Percentiles rank a stretch among this genome's conserved stretches.
Evolutionary conservation across 495 filamentous ascomycete genomes (phyloP).

Genomic region (Talaromyces trachyspermus): DNA sequence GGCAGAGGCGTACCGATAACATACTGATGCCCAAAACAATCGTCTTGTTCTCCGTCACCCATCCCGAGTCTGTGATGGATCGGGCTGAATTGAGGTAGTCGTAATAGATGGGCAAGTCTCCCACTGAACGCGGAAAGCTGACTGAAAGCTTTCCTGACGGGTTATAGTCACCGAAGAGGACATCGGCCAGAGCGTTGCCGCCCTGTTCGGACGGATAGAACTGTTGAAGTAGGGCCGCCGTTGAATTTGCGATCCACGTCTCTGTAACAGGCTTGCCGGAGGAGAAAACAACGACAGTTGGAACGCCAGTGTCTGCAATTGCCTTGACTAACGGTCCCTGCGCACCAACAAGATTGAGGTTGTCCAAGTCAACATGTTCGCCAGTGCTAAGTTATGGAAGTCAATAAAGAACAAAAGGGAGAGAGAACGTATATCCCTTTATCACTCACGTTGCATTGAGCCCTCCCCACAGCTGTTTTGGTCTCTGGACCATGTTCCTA

Average conservation of each 20-base stretch:
- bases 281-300: constrained; percentile 61
- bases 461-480: constrained; percentile 59
- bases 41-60: constrained; percentile 44
- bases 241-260: constrained; percentile 53
- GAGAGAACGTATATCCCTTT: neutral
- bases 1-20: constrained; percentile 51
- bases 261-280: constrained; percentile 65
- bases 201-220: constrained; percentile 63
- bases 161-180: constrained; percentile 60
- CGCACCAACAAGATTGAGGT: constrained; percentile 60
- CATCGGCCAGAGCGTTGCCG: constrained; percentile 56
- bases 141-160: constrained; percentile 62
- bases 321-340: constrained; percentile 57
- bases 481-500: constrained; percentile 69
- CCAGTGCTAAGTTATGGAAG: constrained; percentile 46
- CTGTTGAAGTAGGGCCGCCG: constrained; percentile 58
- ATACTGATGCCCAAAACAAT: constrained; percentile 60
- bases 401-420: neutral
- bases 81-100: constrained; percentile 65
- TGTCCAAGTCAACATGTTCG: constrained; percentile 59
- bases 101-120: constrained; percentile 60
- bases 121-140: constrained; percentile 58
- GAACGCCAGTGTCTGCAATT: constrained; percentile 55
- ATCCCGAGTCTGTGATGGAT: constrained; percentile 39
- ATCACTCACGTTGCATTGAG: constrained; percentile 51